Percentiles rank a stretch among this genome's conserved stretches.
phyloP scores from a whole-genome alignment of 257 asterid genomes.

The Solanum virginianum region DNA sequence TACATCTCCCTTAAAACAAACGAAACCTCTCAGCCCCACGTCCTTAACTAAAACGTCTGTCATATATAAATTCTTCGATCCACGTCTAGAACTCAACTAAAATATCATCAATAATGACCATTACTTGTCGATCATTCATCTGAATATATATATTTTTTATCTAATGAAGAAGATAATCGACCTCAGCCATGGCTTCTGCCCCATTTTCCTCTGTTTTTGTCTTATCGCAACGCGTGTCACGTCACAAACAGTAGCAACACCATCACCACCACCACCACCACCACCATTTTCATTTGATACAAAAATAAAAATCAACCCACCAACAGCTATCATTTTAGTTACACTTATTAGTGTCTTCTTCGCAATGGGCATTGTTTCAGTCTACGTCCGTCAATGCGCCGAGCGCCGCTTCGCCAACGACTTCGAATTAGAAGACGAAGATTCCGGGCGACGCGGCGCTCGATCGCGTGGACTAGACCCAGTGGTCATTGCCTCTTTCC shows the following conservation, averaged over 20 bases:
- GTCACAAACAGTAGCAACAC: neutral
- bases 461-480: slow-evolving; percentile 18
- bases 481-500: slow-evolving; percentile 7
- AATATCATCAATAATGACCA: neutral
- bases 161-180: neutral
- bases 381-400: slow-evolving; percentile 13
- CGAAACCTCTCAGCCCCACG: neutral
- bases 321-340: slow-evolving; percentile 4
- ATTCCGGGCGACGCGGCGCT: neutral
- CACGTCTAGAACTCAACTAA: neutral
- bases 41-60: neutral
- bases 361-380: slow-evolving; percentile 14
- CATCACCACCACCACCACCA: neutral
- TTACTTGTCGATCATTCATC: neutral
- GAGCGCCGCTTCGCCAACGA: neutral
- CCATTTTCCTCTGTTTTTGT: neutral
- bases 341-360: slow-evolving; percentile 8
- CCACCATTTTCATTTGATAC: neutral
- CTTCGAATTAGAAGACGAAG: neutral
- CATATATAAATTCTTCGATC: neutral
- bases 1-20: neutral
- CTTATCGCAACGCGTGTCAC: neutral
- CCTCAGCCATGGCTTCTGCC: neutral
- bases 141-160: neutral
- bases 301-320: slow-evolving; percentile 1